Evolutionary conservation across 106 monocot species (phyloP).

Genomic region (Platanthera guangdongensis): DNA sequence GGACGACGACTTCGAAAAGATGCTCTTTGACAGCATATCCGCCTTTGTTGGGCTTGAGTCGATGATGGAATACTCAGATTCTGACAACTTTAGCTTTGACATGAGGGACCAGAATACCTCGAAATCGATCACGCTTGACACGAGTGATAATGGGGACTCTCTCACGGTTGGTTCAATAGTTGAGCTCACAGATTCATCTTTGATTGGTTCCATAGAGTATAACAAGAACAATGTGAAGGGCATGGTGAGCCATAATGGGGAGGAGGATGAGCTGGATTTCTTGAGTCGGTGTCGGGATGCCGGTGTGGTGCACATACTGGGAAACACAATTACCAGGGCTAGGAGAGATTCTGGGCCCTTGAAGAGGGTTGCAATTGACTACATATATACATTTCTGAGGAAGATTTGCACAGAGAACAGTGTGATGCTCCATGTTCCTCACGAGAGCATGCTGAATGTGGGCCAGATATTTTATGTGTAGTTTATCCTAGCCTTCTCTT

Average conservation of each 20-base stretch:
- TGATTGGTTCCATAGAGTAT: conserved; percentile 37
- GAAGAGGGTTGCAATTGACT: conserved; percentile 55
- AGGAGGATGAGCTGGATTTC: conserved; percentile 62
- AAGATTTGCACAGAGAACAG: conserved; percentile 81
- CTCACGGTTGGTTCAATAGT: conserved; percentile 7
- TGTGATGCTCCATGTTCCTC: conserved; percentile 74
- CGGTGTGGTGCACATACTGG: conserved; percentile 83
- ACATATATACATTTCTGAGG: conserved; percentile 68
- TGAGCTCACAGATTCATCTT: conserved; percentile 2
- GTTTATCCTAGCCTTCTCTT: neutral
- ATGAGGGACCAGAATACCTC: conserved; percentile 1
- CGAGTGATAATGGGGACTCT: conserved; percentile 13
- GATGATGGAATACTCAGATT: conserved; percentile 76
- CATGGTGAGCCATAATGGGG: conserved; percentile 16
- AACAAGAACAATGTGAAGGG: neutral
- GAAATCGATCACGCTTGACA: conserved; percentile 2
- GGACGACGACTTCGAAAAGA: conserved; percentile 81
- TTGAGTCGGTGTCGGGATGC: conserved; percentile 59
- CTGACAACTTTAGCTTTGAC: conserved; percentile 26
- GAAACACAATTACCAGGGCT: conserved; percentile 63
- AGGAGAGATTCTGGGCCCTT: conserved; percentile 42
- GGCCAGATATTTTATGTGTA: conserved; percentile 86
- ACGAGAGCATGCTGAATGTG: conserved; percentile 81
- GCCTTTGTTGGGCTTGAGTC: conserved; percentile 56
- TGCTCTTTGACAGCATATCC: conserved; percentile 58